These are phyloP conservation scores for Suhomyces bribrorum DNA, from an alignment of 1,139 yeast species.

Conservation along the genomic window DNA sequence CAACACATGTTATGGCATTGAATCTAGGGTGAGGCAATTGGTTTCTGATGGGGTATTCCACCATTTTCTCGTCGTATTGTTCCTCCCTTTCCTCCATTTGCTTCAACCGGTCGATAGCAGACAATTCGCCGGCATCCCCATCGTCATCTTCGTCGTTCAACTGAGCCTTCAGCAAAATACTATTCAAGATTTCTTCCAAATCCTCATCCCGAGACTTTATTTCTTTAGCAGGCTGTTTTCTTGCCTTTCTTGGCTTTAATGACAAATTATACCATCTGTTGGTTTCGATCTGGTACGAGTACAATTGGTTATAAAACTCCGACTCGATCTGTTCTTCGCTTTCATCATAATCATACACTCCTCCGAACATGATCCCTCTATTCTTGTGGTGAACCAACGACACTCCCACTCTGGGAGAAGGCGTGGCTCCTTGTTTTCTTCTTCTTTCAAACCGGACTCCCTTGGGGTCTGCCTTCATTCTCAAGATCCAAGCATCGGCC, in stretches of 20 bases:
- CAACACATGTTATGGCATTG: conserved; percentile 82
- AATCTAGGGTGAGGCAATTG: conserved; percentile 86
- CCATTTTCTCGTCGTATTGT: conserved; percentile 29
- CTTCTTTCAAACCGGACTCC: conserved; percentile 86
- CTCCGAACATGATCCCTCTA: conserved; percentile 92
- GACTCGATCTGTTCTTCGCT: conserved; percentile 91
- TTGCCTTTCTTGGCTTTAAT: conserved; percentile 63
- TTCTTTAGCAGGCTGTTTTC: conserved; percentile 44
- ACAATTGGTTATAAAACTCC: conserved; percentile 76
- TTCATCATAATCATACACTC: conserved; percentile 92
- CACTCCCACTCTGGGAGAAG: conserved; percentile 93
- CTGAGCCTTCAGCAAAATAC: conserved; percentile 70
- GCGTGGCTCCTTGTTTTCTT: conserved; percentile 84
- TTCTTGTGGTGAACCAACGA: conserved; percentile 87
- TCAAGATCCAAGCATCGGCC: conserved; percentile 82
- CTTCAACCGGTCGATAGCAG: conserved; percentile 42
- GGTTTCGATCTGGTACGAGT: conserved; percentile 79
- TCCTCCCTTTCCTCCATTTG: conserved; percentile 39
- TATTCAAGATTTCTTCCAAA: conserved; percentile 75
- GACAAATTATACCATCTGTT: conserved; percentile 86
- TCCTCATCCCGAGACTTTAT: conserved; percentile 72
- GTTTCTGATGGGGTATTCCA: conserved; percentile 57
- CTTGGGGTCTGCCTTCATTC: conserved; percentile 84
- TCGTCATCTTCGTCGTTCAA: conserved; percentile 61
- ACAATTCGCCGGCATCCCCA: conserved; percentile 43